Evolutionary conservation across 202 grass and related monocot genomes (phyloP).

Genomic region (Carex sylvatica): DNA sequence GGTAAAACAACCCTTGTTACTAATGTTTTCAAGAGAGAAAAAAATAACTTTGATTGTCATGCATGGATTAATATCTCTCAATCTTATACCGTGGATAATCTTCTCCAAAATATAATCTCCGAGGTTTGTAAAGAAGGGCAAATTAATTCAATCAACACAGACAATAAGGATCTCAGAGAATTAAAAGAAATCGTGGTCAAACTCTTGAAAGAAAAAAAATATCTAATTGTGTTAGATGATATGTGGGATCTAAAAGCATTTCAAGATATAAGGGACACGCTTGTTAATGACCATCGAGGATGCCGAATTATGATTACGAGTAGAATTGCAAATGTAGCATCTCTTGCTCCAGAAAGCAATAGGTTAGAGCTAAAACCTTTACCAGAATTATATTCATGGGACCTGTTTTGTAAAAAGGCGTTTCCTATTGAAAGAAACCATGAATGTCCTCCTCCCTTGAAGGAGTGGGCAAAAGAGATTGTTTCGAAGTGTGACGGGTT

Average conservation of each 20-base stretch:
- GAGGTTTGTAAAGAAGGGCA: background rate
- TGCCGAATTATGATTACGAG: slow-evolving; percentile 34
- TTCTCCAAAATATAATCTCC: slow-evolving; percentile 14
- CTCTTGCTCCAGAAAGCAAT: too few relatives aligned
- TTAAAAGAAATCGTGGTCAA: slow-evolving; percentile 3
- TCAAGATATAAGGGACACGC: background rate
- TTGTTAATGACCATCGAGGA: background rate
- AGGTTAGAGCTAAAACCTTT: too few relatives aligned
- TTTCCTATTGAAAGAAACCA: too few relatives aligned
- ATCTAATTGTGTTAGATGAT: slow-evolving; percentile 37
- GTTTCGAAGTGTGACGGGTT: too few relatives aligned
- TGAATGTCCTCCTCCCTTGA: too few relatives aligned
- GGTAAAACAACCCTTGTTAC: slow-evolving; percentile 47
- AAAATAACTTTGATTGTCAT: slow-evolving; percentile 12
- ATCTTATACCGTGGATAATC: slow-evolving; percentile 1
- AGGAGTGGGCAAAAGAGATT: too few relatives aligned
- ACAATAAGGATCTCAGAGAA: background rate
- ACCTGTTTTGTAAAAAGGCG: too few relatives aligned
- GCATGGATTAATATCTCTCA: slow-evolving; percentile 33
- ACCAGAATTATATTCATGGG: too few relatives aligned
- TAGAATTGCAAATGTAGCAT: background rate
- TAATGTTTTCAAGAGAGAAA: slow-evolving; percentile 33
- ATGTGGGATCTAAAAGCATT: slow-evolving; percentile 24
- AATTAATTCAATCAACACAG: background rate
- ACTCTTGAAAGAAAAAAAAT: slow-evolving; percentile 10